Conservation (phyloP, 2,329 filamentous ascomycete species). For the Scortechinia acanthostroma region DNA sequence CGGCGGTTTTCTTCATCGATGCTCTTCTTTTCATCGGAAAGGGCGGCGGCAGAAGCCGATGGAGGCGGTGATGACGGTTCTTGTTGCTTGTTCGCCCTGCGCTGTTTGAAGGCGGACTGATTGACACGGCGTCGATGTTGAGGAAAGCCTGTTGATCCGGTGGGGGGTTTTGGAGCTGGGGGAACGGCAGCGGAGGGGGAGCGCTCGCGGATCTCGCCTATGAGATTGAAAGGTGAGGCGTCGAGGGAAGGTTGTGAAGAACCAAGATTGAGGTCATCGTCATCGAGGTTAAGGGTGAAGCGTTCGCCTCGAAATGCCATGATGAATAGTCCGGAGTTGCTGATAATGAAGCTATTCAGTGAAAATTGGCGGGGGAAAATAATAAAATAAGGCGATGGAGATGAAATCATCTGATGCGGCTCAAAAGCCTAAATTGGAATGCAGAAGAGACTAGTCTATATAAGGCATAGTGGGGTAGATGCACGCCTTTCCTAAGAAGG, state of each 20-base stretch:
- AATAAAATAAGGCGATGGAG: too few species aligned
- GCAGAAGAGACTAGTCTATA: neutral
- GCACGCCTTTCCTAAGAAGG: neutral
- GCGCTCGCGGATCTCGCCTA: conserved; percentile 53
- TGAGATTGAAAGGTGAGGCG: conserved; percentile 19
- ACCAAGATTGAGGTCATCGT: conserved; percentile 29
- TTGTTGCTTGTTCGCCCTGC: neutral
- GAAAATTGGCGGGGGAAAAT: too few species aligned
- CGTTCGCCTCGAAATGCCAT: conserved; percentile 42
- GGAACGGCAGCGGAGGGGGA: conserved; percentile 20
- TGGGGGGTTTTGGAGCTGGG: conserved; percentile 26
- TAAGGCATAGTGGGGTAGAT: neutral
- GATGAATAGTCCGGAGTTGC: conserved; percentile 5
- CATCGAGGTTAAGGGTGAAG: conserved; percentile 40
- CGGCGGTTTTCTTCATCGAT: conserved; percentile 53
- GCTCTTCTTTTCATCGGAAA: conserved; percentile 34
- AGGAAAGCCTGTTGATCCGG: conserved; percentile 45
- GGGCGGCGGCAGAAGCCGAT: neutral
- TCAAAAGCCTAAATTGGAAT: neutral
- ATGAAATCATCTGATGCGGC: neutral
- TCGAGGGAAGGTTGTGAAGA: conserved; percentile 10
- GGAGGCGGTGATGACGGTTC: neutral
- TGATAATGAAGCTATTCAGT: neutral
- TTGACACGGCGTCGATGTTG: conserved; percentile 44
- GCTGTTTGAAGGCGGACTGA: conserved; percentile 44